Base-by-base conservation (phyloP, 768 basidiomycete genomes). In the Rhodotorula taiwanensis region DNA sequence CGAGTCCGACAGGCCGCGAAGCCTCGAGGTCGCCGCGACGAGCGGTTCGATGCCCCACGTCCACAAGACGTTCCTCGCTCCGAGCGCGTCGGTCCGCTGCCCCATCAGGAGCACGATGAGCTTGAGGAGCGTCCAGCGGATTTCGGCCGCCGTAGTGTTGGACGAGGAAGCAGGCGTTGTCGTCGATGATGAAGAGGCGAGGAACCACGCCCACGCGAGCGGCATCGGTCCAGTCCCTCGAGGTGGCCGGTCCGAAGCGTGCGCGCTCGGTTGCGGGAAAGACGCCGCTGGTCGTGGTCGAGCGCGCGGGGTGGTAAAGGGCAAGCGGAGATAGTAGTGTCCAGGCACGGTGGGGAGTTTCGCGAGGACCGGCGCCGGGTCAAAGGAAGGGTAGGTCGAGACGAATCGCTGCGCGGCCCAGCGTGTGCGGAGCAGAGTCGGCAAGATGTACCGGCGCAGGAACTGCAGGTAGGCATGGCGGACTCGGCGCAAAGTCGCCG, bases 361-460 rank as follows among this genome's bases (percentile, higher is more conserved):
- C 4, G 64, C 48, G 41, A 44, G 4, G 8, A 21, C 42, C 1
- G 53, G 33, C 18, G 63, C 54, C 15, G 43, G 31, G 53, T 64
- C 48, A 44, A 65, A 30, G 1, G 42, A 27, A 0, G 64, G 64
- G 48, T 65, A 49, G 10, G 16, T 20, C 13, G 16, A 6, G 25
- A 49, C 18, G 42, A 65, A 27, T 3, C 49, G 30, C 18, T 30
- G 43, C 14, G n/a, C 28, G n/a, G 42, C 34, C 30, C 55, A 60
- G 5, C 64, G 53, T 0, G 43, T 7, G 6, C 64, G 64, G 20
- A 60, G 55, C 36, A 52, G 11, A 7, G 45, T 4, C 2, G 64
- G 64, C 31, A 65, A 43, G 58, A 65, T 44, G 54, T 55, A 65
- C 25, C 51, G 49, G n/a, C 64, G 64, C 25, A 65, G 33, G 58